Percentiles rank a stretch among this genome's conserved stretches.
Evolutionary conservation across 768 basidiomycete species (phyloP).

Genomic region (Royoungia palumana): DNA sequence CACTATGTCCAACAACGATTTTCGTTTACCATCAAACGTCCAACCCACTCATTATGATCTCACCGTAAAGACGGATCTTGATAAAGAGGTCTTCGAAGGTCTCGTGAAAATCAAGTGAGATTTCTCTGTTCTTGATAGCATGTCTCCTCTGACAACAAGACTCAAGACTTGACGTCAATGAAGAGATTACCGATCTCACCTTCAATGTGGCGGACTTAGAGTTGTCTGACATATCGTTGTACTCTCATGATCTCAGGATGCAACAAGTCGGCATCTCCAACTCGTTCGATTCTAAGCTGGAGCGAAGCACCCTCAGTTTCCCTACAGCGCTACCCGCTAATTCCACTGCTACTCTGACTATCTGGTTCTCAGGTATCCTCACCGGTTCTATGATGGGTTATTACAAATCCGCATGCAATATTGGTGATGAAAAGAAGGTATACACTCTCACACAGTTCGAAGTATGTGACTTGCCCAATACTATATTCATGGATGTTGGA

Average conservation of each 20-base stretch:
- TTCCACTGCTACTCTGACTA: constrained; percentile 64
- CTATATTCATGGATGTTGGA: neutral
- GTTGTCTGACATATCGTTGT: constrained; percentile 54
- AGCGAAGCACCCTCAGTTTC: constrained; percentile 65
- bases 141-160: neutral
- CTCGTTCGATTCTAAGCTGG: constrained; percentile 54
- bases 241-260: constrained; percentile 50
- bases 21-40: constrained; percentile 63
- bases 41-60: constrained; percentile 77
- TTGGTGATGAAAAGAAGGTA: constrained; percentile 58
- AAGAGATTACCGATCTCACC: constrained; percentile 56
- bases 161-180: constrained; percentile 57
- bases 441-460: constrained; percentile 91
- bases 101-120: constrained; percentile 67
- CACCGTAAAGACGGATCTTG: constrained; percentile 77
- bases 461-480: constrained; percentile 34
- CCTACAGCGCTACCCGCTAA: constrained; percentile 57
- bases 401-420: constrained; percentile 65
- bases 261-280: constrained; percentile 46
- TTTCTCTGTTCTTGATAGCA: neutral
- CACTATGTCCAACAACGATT: constrained; percentile 15
- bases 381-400: constrained; percentile 78
- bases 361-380: constrained; percentile 69
- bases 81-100: constrained; percentile 72
- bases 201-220: constrained; percentile 65